Conservation (phyloP, 2,329 filamentous ascomycete genomes). For the Geosmithia flava region DNA sequence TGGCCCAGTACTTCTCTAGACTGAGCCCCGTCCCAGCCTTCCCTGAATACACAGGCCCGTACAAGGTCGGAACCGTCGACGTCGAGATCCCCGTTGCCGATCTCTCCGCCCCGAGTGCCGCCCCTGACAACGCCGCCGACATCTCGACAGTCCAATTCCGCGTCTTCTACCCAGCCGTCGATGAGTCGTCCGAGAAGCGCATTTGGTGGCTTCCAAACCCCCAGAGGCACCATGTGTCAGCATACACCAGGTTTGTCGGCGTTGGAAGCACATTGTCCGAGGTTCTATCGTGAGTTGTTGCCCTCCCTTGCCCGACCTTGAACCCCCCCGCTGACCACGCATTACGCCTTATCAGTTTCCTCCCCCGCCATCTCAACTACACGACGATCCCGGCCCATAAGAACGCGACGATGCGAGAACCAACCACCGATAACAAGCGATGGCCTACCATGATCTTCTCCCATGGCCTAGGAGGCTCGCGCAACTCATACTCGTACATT, state of each 20-base stretch:
- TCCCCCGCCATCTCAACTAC: conserved; percentile 62
- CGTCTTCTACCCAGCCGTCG: conserved; percentile 64
- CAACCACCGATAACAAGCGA: conserved; percentile 33
- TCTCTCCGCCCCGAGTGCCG: conserved; percentile 38
- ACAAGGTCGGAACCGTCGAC: conserved; percentile 69
- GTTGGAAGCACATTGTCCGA: conserved; percentile 44
- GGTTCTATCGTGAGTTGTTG: conserved; percentile 42
- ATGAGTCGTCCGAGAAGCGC: conserved; percentile 37
- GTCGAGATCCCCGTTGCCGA: conserved; percentile 63
- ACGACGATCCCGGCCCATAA: conserved; percentile 60
- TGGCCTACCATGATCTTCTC: conserved; percentile 83
- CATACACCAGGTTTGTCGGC: conserved; percentile 67
- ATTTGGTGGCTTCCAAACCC: conserved; percentile 71
- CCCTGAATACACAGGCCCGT: conserved; percentile 63
- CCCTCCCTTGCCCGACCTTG: neutral
- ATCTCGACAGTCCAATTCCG: conserved; percentile 69
- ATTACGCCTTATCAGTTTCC: conserved; percentile 35
- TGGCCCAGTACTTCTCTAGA: conserved; percentile 35
- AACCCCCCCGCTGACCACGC: neutral
- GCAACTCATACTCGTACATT: conserved; percentile 78
- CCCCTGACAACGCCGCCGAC: conserved; percentile 37
- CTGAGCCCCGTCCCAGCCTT: conserved; percentile 61
- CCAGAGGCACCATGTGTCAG: conserved; percentile 60
- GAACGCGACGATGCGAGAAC: conserved; percentile 50
- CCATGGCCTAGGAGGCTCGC: conserved; percentile 68